Evolutionary conservation across 257 asterid genomes (phyloP).

Genomic region (Verbascum thapsus): DNA sequence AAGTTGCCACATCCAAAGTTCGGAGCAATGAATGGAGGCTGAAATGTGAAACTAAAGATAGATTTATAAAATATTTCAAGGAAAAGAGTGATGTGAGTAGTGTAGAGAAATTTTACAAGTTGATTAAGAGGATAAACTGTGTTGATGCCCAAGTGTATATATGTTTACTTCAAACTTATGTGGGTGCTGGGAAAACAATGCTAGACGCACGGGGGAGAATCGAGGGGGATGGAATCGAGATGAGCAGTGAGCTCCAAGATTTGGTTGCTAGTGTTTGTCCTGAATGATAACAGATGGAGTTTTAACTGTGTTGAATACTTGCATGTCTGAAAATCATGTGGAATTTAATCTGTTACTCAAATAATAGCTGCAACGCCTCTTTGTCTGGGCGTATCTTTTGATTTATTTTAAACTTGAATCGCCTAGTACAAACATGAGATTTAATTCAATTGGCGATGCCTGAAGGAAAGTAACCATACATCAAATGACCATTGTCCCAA

Average conservation of each 20-base stretch:
- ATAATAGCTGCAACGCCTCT: background rate
- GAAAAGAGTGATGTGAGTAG: slow-evolving; percentile 48
- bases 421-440: slow-evolving; percentile 11
- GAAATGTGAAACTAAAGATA: slow-evolving; percentile 30
- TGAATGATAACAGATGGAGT: slow-evolving; percentile 13
- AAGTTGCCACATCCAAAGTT: slow-evolving; percentile 37
- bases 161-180: slow-evolving; percentile 51
- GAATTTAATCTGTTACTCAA: background rate
- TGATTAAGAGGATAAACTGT: slow-evolving; percentile 56
- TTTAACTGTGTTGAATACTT: background rate
- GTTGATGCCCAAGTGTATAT: slow-evolving; percentile 39
- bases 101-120: slow-evolving; percentile 62
- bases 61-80: slow-evolving; percentile 44
- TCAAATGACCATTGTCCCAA: background rate
- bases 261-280: slow-evolving; percentile 45
- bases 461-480: background rate
- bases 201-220: slow-evolving; percentile 47
- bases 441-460: background rate
- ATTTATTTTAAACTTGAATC: background rate
- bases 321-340: background rate
- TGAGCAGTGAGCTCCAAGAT: slow-evolving; percentile 43
- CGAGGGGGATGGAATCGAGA: slow-evolving; percentile 50
- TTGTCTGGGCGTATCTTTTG: background rate
- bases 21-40: slow-evolving; percentile 47
- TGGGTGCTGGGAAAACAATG: slow-evolving; percentile 48